These are phyloP conservation scores for Fusarium decemcellulare DNA, from an alignment of 2,329 filamentous ascomycete genomes.

Conservation along the genomic window DNA sequence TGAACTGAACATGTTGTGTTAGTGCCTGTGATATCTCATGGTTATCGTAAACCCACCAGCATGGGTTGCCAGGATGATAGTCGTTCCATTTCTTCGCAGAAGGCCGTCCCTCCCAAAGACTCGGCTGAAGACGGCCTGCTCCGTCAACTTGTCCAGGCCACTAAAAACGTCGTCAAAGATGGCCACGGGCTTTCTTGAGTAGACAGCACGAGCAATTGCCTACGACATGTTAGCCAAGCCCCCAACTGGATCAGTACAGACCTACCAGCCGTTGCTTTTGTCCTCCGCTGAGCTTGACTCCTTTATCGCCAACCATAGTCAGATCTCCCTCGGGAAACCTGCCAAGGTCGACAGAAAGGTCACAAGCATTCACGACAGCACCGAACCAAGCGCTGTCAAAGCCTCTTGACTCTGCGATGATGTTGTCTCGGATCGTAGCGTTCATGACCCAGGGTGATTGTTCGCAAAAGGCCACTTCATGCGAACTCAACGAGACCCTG, in stretches of 20 bases:
- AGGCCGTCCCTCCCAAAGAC: conserved; percentile 56
- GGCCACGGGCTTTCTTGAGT: conserved; percentile 50
- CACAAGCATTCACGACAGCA: conserved; percentile 52
- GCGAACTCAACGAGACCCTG: conserved; percentile 37
- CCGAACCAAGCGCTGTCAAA: conserved; percentile 52
- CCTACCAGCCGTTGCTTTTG: conserved; percentile 53
- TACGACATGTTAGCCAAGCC: conserved; percentile 4
- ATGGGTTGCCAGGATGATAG: conserved; percentile 53
- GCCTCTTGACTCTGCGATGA: conserved; percentile 48
- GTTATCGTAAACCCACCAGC: conserved; percentile 37
- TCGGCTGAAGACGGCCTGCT: conserved; percentile 55
- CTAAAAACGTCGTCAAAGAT: conserved; percentile 59
- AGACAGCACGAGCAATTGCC: conserved; percentile 53
- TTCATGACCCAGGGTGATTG: conserved; percentile 54
- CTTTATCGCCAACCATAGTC: conserved; percentile 50
- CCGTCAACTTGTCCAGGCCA: conserved; percentile 58
- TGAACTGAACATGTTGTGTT: conserved; percentile 37
- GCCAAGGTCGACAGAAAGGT: conserved; percentile 48
- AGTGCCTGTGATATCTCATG: rapidly evolving
- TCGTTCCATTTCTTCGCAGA: conserved; percentile 48
- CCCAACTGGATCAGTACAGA: neutral
- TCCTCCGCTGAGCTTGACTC: conserved; percentile 53
- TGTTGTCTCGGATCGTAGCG: conserved; percentile 52
- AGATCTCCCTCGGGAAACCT: conserved; percentile 42
- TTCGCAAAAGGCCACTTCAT: conserved; percentile 49